These are phyloP conservation scores for Microdochium nivale DNA, from an alignment of 2,329 filamentous ascomycete species.

Conservation along the genomic window DNA sequence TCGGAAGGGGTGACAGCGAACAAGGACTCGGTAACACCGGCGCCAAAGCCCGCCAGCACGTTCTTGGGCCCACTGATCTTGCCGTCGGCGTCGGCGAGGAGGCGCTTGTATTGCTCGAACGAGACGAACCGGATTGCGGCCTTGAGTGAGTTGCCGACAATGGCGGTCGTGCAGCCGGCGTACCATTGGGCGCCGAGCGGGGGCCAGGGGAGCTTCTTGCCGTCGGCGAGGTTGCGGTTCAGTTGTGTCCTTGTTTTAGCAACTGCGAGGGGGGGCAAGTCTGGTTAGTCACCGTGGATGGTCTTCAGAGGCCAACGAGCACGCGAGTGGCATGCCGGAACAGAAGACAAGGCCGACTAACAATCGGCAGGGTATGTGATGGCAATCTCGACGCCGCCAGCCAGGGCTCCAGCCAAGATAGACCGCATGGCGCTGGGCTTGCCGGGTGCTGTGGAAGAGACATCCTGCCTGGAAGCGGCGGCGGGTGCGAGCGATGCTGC, in stretches of 20 bases:
- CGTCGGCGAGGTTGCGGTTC: conserved; percentile 72
- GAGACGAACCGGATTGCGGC: conserved; percentile 93
- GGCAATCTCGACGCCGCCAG: conserved; percentile 88
- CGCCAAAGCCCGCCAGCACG: conserved; percentile 88
- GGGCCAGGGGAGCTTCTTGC: conserved; percentile 88
- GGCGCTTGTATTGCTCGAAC: conserved; percentile 85
- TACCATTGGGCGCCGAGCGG: conserved; percentile 95
- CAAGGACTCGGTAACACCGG: conserved; percentile 87
- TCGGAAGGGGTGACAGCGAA: conserved; percentile 95
- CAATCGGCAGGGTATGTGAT: conserved; percentile 95
- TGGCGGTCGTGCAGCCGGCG: conserved; percentile 91
- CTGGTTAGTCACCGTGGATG: neutral
- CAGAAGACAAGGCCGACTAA: conserved; percentile 33
- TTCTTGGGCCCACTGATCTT: conserved; percentile 86
- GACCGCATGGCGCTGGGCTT: conserved; percentile 77
- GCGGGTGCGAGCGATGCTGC: neutral
- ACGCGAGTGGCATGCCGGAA: neutral
- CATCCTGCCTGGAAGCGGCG: neutral
- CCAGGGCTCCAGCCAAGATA: conserved; percentile 85
- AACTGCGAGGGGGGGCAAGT: conserved; percentile 38
- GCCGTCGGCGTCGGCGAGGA: conserved; percentile 76
- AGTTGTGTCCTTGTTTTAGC: conserved; percentile 93
- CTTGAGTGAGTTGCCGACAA: conserved; percentile 94
- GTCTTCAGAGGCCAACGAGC: conserved; percentile 1
- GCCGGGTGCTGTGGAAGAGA: conserved; percentile 20